Conservation (phyloP, 148 eudicot species). For the Rhododendron williamsianum region DNA sequence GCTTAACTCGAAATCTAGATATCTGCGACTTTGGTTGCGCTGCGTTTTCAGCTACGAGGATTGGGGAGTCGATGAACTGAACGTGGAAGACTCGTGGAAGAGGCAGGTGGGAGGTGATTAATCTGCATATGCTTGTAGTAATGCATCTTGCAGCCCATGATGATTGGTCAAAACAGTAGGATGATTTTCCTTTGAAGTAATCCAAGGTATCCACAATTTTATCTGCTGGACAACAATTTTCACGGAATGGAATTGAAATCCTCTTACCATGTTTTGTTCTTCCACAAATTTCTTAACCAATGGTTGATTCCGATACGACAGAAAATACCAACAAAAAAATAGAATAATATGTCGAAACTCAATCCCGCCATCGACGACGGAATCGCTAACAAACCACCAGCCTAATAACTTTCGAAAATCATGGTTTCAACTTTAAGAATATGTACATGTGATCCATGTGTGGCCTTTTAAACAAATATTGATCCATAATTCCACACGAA, state of each 20-base stretch:
- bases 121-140: neutral
- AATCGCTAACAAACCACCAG: neutral
- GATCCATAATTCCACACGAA: no score
- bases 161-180: no score
- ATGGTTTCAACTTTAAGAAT: no score
- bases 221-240: no score
- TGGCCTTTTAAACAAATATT: no score
- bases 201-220: neutral
- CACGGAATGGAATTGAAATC: no score
- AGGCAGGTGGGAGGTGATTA: slow-evolving; percentile 89
- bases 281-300: no score
- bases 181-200: neutral
- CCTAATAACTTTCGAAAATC: neutral
- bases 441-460: neutral
- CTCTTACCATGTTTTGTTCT: no score
- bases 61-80: slow-evolving; percentile 97
- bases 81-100: slow-evolving; percentile 95
- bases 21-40: neutral
- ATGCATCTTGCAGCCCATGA: no score
- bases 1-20: neutral
- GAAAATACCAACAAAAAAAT: no score
- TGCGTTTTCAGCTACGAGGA: slow-evolving; percentile 71
- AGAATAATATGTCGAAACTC: neutral
- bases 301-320: neutral
- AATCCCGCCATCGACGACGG: neutral